Evolutionary conservation across 1,139 yeast species (phyloP), one percentile per base, ranked within the genome.

Genomic region (Yamadazyma trypodendri): DNA sequence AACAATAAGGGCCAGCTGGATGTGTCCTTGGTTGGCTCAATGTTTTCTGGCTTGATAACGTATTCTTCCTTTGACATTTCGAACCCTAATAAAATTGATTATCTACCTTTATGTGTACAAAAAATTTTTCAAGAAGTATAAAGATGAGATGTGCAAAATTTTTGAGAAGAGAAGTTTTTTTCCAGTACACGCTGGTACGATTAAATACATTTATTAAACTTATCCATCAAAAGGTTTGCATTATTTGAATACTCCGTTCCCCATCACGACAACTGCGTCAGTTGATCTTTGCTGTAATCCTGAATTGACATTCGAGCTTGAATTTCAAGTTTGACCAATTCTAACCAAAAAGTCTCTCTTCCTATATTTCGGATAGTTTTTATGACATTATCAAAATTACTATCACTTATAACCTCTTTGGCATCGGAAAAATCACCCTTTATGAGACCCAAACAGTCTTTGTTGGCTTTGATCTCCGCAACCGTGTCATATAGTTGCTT

Each of bases 1-100:
- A 92, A 75, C 58, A 92, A 75, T 57, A 92, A 76, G 34, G 98
- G 98, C 98, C 97, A 92, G 51, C 84, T 86, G 45, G 95, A 82
- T 44, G 97, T 84, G 65, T 90, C 94, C 52, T 81, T 81, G 30
- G 90, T 69, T 35, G 95, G 87, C 45, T 83, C 76, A 48, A 81
- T 77, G 51, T 77, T 72, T 65, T 89, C 96, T 39, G 98, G 98
- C 76, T 89, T 89, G 70, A 92, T 92, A 65, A 84, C 75, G 59
- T 67, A 78, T 20, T 41, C 44, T 59, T 81, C 85, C 56, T 73
- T 82, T 46, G 75, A 62, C 84, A 77, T 83, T 61, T 64, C 37
- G 18, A 27, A 16, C 15, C n/a, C 20, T 27, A 27, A 27, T 14
- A n/a, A 11, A 11, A 20, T 21, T 18, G 23, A 18, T 32, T 31